Base-by-base conservation (phyloP, 306 rosid genomes). In the Trifolium dubium region DNA sequence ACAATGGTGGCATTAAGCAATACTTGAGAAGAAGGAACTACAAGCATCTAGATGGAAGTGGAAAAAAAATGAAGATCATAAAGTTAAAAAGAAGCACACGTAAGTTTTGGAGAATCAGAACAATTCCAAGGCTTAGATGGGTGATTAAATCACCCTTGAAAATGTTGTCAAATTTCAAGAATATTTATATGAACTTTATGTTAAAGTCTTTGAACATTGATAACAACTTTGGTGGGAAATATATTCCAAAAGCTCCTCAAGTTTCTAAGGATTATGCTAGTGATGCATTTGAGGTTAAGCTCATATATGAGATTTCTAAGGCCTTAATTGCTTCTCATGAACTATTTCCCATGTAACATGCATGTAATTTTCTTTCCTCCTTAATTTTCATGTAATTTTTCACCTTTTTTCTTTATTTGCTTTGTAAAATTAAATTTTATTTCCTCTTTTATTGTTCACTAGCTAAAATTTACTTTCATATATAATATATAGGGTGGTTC, bases 261-360 rank as follows among this genome's bases (percentile, higher is more conserved):
- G 63, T 56, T 56, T 56, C 35, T 56, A 30, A 56, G 63, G 28
- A 8, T n/a, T 82, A 81, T 56, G 66, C 86, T 0, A 30, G 61
- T 18, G 72, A 80, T 53, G 85, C 72, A 0, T 69, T 87, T 44
- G 86, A 84, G 55, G 68, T 71, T 4, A 82, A 72, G 49, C 80
- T 87, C 64, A 55, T 87, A n/a, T 51, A 72, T 12, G 90, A 87
- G 85, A 87, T 87, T 19, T 87, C 86, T n/a, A 84, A 79, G 80
- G 79, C 78, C 8, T 49, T 86, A 50, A 67, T 72, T 53, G 78
- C 83, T 76, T 81, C 85, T 39, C 67, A 40, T 47, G 78, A 81
- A 40, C 67, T 81, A 37, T 34, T 62, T 73, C 59, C 85, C 10
- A 70, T 55, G 81, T 64, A 70, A 32, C 34, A 11, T 53, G n/a